Percentiles rank a stretch among this genome's conserved stretches.
Evolutionary conservation across 2,329 filamentous ascomycete genomes (phyloP).

Genomic region (Aspergillus sp.): DNA sequence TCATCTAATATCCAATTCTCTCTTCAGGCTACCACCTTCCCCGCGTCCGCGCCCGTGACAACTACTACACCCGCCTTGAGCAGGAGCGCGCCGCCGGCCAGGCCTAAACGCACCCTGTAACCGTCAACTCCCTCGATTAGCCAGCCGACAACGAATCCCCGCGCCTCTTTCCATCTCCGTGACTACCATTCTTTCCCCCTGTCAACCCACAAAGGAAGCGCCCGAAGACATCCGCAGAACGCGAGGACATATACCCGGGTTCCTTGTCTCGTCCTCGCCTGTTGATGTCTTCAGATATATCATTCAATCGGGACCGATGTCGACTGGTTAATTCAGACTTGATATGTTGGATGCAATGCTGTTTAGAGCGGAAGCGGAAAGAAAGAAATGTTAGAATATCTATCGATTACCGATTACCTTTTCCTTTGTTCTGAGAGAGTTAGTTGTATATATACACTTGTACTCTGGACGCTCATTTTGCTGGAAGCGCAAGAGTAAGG

Average conservation of each 20-base stretch:
- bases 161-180: not conserved
- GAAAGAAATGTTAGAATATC: constrained; percentile 27
- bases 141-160: not conserved
- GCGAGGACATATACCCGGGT: constrained; percentile 8
- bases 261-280: constrained; percentile 1
- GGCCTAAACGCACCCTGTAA: constrained; percentile 31
- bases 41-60: constrained; percentile 65
- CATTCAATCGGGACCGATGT: not conserved
- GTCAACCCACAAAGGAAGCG: not conserved
- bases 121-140: constrained; percentile 18
- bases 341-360: not conserved
- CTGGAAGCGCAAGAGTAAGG: not conserved
- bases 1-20: not conserved
- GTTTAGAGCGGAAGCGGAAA: constrained; percentile 9
- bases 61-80: constrained; percentile 67
- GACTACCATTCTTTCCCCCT: not conserved
- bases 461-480: constrained; percentile 9
- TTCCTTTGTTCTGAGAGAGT: constrained; percentile 20
- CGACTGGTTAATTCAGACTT: constrained; percentile 5
- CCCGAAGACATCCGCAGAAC: not conserved
- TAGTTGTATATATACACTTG: constrained; percentile 41
- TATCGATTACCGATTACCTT: constrained; percentile 12
- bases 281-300: not conserved
- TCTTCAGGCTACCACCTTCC: constrained; percentile 65
- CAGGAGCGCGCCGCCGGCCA: constrained; percentile 58